A percentile compares a stretch with the other conserved stretches of the same genome.
Evolutionary conservation across 225 moss, liverwort and hornwort species (phyloP).

Genomic region (Pseudoscleropodium purum): DNA sequence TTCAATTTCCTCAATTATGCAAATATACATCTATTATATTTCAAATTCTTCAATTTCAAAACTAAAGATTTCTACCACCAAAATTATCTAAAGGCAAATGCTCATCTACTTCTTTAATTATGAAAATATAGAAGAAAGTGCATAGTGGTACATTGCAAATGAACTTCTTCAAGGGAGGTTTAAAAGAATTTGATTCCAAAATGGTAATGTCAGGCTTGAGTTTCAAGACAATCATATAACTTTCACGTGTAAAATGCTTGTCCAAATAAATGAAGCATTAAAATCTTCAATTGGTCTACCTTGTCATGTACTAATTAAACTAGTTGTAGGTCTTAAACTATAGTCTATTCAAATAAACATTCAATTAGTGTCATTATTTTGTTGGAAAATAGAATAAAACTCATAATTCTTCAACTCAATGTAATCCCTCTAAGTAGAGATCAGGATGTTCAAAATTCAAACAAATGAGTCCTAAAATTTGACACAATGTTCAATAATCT

Average conservation of each 20-base stretch:
- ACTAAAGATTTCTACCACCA: background rate
- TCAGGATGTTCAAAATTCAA: no score
- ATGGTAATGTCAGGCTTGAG: rapidly evolving
- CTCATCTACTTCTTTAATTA: background rate
- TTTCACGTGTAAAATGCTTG: background rate
- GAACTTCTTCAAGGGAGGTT: background rate
- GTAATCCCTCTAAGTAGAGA: no score
- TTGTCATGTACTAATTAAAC: background rate
- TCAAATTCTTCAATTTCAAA: background rate
- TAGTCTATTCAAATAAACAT: background rate
- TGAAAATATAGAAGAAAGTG: background rate
- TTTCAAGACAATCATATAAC: background rate
- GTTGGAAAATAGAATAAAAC: background rate
- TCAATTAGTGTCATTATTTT: background rate
- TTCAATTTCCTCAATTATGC: background rate
- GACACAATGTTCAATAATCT: background rate
- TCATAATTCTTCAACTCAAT: background rate
- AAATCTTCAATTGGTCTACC: background rate
- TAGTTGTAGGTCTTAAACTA: background rate
- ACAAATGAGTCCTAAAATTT: background rate
- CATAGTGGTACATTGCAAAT: background rate
- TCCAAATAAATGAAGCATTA: background rate
- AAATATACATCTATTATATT: background rate
- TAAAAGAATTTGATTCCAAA: background rate
- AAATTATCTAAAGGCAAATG: background rate